These are phyloP conservation scores for Fusarium sacchari DNA, from an alignment of 2,329 filamentous ascomycete species.

Conservation along the genomic window DNA sequence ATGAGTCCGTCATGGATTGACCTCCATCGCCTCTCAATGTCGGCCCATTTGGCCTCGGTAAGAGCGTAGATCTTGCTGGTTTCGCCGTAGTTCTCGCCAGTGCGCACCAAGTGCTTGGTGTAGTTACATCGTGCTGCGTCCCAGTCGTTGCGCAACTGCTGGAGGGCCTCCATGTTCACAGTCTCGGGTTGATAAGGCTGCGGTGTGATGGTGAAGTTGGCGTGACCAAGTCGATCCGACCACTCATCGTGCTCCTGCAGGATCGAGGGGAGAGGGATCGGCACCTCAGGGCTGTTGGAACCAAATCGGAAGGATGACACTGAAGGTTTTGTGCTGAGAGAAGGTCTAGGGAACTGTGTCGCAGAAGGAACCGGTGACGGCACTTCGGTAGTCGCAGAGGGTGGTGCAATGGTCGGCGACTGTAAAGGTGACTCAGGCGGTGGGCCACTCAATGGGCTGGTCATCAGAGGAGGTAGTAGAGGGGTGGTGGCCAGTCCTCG, in stretches of 20 bases:
- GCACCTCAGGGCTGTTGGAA: conserved; percentile 68
- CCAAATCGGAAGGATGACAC: conserved; percentile 76
- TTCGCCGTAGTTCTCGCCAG: conserved; percentile 87
- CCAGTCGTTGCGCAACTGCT: conserved; percentile 81
- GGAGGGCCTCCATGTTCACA: conserved; percentile 66
- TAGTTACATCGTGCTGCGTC: conserved; percentile 85
- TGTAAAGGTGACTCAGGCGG: conserved; percentile 83
- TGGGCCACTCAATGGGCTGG: conserved; percentile 63
- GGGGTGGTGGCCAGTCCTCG: conserved; percentile 78
- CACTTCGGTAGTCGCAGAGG: conserved; percentile 54
- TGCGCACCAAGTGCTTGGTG: conserved; percentile 87
- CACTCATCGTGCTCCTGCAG: conserved; percentile 80
- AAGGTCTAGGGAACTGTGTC: conserved; percentile 58
- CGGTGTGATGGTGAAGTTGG: conserved; percentile 89
- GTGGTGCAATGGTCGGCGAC: conserved; percentile 77
- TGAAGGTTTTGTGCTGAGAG: conserved; percentile 81
- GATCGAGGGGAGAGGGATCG: conserved; percentile 69
- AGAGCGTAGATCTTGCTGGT: conserved; percentile 89
- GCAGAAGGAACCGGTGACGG: conserved; percentile 61
- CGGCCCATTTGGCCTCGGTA: conserved; percentile 89
- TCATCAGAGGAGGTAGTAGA: conserved; percentile 83
- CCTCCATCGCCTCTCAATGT: conserved; percentile 81
- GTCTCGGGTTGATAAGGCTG: conserved; percentile 78
- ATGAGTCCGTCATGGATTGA: conserved; percentile 73
- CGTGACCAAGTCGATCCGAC: conserved; percentile 87